These are phyloP conservation scores for Nitzschia inconspicua DNA, from an alignment of 108 stramenopile genomes.

Conservation along the genomic window DNA sequence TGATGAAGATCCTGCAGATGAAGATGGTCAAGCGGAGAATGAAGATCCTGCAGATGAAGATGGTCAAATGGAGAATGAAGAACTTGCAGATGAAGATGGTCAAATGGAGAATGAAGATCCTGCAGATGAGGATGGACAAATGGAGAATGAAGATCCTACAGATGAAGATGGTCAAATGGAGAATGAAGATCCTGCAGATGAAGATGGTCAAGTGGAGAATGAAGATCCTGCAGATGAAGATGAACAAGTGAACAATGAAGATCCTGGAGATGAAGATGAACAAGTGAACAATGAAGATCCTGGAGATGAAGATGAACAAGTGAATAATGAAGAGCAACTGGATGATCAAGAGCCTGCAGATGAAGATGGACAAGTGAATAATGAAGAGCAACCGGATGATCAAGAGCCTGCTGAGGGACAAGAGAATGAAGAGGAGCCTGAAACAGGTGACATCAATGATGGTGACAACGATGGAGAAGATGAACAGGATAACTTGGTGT, in stretches of 20 bases:
- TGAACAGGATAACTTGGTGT: not conserved
- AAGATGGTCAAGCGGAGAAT: not conserved
- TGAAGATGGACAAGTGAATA: not conserved
- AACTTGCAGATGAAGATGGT: not conserved
- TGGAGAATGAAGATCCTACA: not conserved
- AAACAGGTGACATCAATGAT: not conserved
- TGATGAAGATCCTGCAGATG: not conserved
- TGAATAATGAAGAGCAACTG: not conserved
- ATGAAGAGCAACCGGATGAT: not conserved
- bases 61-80: not conserved
- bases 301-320: not conserved
- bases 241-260: too few relatives aligned
- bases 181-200: not conserved
- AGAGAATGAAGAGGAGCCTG: not conserved
- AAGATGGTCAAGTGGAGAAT: not conserved
- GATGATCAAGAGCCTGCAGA: not conserved
- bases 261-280: not conserved
- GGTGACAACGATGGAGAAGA: not conserved
- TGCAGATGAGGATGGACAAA: not conserved
- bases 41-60: not conserved
- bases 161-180: not conserved
- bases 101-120: not conserved
- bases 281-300: not conserved
- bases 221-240: not conserved
- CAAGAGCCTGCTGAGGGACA: not conserved